Percentiles rank a stretch among this genome's conserved stretches.
These are phyloP conservation scores for Takashimella tepidaria DNA, from an alignment of 1,284 basidiomycete genomes.

Conservation along the genomic window DNA sequence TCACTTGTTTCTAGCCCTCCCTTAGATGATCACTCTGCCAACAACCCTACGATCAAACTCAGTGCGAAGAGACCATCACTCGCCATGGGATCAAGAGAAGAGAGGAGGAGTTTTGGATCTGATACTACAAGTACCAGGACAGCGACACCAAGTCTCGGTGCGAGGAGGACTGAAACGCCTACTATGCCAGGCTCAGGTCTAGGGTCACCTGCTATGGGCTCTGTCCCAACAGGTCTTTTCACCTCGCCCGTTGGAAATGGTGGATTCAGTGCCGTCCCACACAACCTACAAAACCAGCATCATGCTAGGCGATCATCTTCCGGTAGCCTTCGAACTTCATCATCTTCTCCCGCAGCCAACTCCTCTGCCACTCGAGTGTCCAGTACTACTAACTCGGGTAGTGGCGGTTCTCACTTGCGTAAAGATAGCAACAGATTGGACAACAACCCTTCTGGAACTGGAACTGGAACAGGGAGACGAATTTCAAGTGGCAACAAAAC, in stretches of 20 bases:
- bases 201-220: not conserved
- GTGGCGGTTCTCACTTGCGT: not conserved
- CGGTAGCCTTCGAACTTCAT: not conserved
- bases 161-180: slow-evolving; percentile 12
- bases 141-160: slow-evolving; percentile 20
- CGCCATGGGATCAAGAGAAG: slow-evolving; percentile 23
- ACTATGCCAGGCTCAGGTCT: not conserved
- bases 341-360: not conserved
- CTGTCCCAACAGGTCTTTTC: not conserved
- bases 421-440: not conserved
- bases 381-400: too few species aligned
- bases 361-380: too few species aligned
- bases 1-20: not conserved
- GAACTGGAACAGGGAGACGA: not conserved
- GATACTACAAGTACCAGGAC: slow-evolving; percentile 25
- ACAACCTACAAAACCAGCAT: too few species aligned
- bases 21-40: not conserved
- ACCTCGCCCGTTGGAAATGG: not conserved
- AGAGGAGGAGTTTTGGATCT: slow-evolving; percentile 21
- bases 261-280: too few species aligned
- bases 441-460: not conserved
- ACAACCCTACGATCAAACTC: not conserved
- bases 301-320: not conserved
- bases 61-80: not conserved
- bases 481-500: not conserved